These are phyloP conservation scores for Lichenothelia convexa DNA, from an alignment of 495 filamentous ascomycete genomes.

Conservation along the genomic window DNA sequence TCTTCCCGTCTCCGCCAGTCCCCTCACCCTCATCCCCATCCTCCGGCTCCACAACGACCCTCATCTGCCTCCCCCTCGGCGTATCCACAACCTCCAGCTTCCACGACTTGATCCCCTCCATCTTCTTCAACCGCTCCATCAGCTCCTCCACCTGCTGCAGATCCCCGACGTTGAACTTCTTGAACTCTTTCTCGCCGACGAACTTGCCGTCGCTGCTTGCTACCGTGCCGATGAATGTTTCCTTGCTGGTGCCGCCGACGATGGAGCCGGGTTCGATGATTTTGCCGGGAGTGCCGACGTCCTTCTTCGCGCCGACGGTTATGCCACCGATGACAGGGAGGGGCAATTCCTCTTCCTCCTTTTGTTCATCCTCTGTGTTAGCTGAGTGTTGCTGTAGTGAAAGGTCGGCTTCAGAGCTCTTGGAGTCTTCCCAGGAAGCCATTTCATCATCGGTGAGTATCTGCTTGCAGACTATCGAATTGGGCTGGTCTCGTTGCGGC, in stretches of 20 bases:
- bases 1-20: slow-evolving; percentile 22
- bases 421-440: slow-evolving; percentile 36
- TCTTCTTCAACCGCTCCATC: slow-evolving; percentile 39
- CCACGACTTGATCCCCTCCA: slow-evolving; percentile 36
- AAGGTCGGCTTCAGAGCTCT: slow-evolving; percentile 14
- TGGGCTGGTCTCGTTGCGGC: slow-evolving; percentile 59
- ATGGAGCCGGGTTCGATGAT: slow-evolving; percentile 37
- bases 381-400: background rate
- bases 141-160: slow-evolving; percentile 43
- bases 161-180: slow-evolving; percentile 45
- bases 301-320: slow-evolving; percentile 36
- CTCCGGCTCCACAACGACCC: slow-evolving; percentile 37
- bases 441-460: slow-evolving; percentile 44
- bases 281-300: slow-evolving; percentile 38
- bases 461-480: slow-evolving; percentile 59
- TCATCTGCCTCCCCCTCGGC: slow-evolving; percentile 27
- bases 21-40: slow-evolving; percentile 21
- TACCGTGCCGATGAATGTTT: slow-evolving; percentile 25
- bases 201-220: slow-evolving; percentile 25
- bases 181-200: slow-evolving; percentile 41
- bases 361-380: background rate
- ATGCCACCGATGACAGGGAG: slow-evolving; percentile 37
- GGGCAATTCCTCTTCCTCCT: slow-evolving; percentile 8
- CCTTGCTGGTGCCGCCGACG: slow-evolving; percentile 32
- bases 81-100: slow-evolving; percentile 40